phyloP scores from a whole-genome alignment of 1,284 basidiomycete genomes.

The Sanguinoderma infundibulare region DNA sequence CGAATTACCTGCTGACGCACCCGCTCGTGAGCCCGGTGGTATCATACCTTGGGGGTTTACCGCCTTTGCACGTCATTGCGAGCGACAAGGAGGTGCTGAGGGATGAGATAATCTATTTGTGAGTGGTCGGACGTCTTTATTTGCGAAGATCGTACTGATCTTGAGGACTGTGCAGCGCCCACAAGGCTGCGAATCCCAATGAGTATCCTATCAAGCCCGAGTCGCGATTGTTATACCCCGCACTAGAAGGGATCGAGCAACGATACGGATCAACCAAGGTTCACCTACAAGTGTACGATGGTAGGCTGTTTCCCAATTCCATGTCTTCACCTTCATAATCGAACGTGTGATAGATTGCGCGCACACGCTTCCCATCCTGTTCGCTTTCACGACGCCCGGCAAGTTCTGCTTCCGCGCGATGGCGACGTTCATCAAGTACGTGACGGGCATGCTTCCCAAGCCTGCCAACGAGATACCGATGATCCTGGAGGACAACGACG shows the following conservation, averaged over 20 bases:
- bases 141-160: background rate
- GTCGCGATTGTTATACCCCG: slow-evolving; percentile 65
- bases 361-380: slow-evolving; percentile 79
- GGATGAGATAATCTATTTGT: slow-evolving; percentile 92
- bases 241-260: slow-evolving; percentile 66
- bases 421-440: slow-evolving; percentile 66
- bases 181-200: slow-evolving; percentile 88
- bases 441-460: slow-evolving; percentile 51
- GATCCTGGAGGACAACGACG: slow-evolving; percentile 3
- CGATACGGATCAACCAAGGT: slow-evolving; percentile 79
- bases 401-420: slow-evolving; percentile 81
- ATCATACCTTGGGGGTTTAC: slow-evolving; percentile 90
- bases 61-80: slow-evolving; percentile 85
- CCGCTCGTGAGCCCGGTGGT: slow-evolving; percentile 87
- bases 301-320: slow-evolving; percentile 42
- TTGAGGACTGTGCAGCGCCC: slow-evolving; percentile 65
- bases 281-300: slow-evolving; percentile 89
- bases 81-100: slow-evolving; percentile 92
- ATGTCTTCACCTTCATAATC: background rate
- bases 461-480: slow-evolving; percentile 1
- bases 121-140: slow-evolving; percentile 36
- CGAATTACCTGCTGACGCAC: slow-evolving; percentile 83
- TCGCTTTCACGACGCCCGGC: slow-evolving; percentile 82
- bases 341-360: slow-evolving; percentile 59
- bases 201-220: slow-evolving; percentile 71